Evolutionary conservation across 2,329 filamentous ascomycete genomes (phyloP).

Genomic region (Tolypocladium capitatum): DNA sequence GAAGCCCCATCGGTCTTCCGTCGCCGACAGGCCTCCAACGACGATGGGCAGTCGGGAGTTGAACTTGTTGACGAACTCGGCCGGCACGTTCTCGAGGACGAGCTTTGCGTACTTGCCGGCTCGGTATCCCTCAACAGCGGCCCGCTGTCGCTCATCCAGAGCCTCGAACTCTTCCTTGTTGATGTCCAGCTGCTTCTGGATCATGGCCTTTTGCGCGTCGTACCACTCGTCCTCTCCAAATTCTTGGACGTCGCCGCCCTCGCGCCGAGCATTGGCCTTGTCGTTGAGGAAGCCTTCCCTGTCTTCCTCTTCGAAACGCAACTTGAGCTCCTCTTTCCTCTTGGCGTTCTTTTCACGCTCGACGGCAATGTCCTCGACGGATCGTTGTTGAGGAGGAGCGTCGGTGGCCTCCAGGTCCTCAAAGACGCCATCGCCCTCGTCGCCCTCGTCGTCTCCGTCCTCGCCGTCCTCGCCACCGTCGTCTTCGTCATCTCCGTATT

Average conservation of each 20-base stretch:
- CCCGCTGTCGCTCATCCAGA: conserved; percentile 71
- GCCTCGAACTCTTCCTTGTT: conserved; percentile 87
- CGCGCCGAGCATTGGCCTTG: conserved; percentile 62
- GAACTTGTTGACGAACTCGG: conserved; percentile 78
- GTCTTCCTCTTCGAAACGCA: conserved; percentile 95
- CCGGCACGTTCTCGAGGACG: conserved; percentile 76
- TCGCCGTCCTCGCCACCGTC: conserved; percentile 41
- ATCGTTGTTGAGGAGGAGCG: conserved; percentile 27
- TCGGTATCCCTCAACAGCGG: conserved; percentile 76
- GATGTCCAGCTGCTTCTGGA: conserved; percentile 94
- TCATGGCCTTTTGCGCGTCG: conserved; percentile 83
- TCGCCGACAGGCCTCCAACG: conserved; percentile 80
- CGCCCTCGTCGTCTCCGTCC: conserved; percentile 41
- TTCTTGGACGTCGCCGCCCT: conserved; percentile 57
- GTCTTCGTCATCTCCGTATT: conserved; percentile 24
- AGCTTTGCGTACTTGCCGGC: conserved; percentile 90
- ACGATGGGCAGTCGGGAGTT: conserved; percentile 72
- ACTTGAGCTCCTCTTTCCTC: conserved; percentile 84
- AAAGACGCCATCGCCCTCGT: conserved; percentile 69
- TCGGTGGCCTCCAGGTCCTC: conserved; percentile 58
- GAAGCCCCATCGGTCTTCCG: conserved; percentile 90
- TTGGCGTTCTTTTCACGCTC: conserved; percentile 85
- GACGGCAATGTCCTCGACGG: conserved; percentile 52
- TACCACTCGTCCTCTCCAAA: conserved; percentile 99
- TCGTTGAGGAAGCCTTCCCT: conserved; percentile 90